Conservation (phyloP, 768 basidiomycete species). For the Tylopilus sp. region DNA sequence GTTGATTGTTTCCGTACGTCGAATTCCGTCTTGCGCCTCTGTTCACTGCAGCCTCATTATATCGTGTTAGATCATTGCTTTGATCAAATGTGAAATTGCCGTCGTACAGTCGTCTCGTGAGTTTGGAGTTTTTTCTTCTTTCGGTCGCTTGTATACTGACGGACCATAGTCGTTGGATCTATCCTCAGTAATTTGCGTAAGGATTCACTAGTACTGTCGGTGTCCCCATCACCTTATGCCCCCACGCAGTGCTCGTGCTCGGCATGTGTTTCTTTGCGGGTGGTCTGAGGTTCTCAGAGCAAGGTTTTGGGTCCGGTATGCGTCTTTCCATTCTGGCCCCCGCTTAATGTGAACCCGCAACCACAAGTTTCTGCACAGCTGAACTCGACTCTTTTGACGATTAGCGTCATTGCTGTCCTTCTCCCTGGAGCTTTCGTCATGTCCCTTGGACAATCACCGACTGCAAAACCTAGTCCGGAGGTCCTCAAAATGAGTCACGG, state of each 20-base stretch:
- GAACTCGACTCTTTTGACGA: slow-evolving; percentile 68
- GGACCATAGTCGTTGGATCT: slow-evolving; percentile 66
- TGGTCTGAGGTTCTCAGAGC: slow-evolving; percentile 71
- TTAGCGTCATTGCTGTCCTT: slow-evolving; percentile 78
- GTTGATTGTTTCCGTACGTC: slow-evolving; percentile 63
- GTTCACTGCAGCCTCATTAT: not conserved
- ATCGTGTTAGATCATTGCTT: slow-evolving; percentile 61
- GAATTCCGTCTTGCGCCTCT: not conserved
- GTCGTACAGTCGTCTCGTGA: slow-evolving; percentile 79
- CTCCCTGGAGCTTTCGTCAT: slow-evolving; percentile 77
- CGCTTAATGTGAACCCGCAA: not conserved
- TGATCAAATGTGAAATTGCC: slow-evolving; percentile 75
- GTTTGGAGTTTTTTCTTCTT: slow-evolving; percentile 23
- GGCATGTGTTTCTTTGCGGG: slow-evolving; percentile 87
- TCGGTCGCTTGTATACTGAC: not conserved
- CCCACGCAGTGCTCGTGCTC: slow-evolving; percentile 65
- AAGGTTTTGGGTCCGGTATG: slow-evolving; percentile 71
- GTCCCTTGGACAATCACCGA: slow-evolving; percentile 35
- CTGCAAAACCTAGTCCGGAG: slow-evolving; percentile 35
- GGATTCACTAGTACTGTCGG: slow-evolving; percentile 16
- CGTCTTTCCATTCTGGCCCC: not conserved
- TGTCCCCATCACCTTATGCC: not conserved
- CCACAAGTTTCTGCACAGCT: slow-evolving; percentile 65
- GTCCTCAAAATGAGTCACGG: slow-evolving; percentile 76
- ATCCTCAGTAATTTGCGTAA: slow-evolving; percentile 74